A percentile compares a stretch with the other conserved stretches of the same genome.
phyloP scores from a whole-genome alignment of 306 rosid species.

The Mimosa pudica region DNA sequence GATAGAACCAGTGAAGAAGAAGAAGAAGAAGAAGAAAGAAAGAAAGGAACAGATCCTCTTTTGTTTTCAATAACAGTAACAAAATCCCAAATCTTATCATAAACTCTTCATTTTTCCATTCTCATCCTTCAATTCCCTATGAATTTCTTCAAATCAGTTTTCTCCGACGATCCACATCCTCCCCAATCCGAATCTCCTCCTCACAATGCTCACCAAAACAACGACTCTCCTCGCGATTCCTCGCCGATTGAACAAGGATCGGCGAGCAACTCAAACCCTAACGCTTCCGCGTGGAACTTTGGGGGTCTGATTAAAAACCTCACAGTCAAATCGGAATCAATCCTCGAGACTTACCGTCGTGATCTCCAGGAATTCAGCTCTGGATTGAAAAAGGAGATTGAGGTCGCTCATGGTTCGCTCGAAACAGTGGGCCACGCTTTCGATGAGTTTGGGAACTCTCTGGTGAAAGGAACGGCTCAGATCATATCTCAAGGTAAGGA shows the following conservation, averaged over 20 bases:
- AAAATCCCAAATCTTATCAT: too few relatives aligned
- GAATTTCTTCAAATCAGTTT: constrained; percentile 79
- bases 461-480: constrained; percentile 70
- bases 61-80: too few relatives aligned
- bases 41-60: too few relatives aligned
- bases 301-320: constrained; percentile 64
- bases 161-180: constrained; percentile 59
- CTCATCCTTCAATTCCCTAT: constrained; percentile 38
- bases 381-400: constrained; percentile 82
- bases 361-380: constrained; percentile 79
- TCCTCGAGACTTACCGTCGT: constrained; percentile 79
- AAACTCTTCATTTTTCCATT: neutral
- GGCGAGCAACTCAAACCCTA: constrained; percentile 28
- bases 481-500: constrained; percentile 73
- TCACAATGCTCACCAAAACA: constrained; percentile 20
- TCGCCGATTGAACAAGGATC: constrained; percentile 7
- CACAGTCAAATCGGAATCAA: constrained; percentile 66
- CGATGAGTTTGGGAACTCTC: constrained; percentile 71
- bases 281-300: constrained; percentile 54
- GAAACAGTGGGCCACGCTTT: constrained; percentile 66
- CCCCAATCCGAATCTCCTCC: constrained; percentile 22
- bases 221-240: constrained; percentile 39
- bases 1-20: too few relatives aligned
- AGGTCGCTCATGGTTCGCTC: constrained; percentile 83
- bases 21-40: too few relatives aligned